Percentiles rank a stretch among this genome's conserved stretches.
These are phyloP conservation scores for Cryphonectria carpinicola DNA, from an alignment of 2,329 filamentous ascomycete genomes.

Conservation along the genomic window DNA sequence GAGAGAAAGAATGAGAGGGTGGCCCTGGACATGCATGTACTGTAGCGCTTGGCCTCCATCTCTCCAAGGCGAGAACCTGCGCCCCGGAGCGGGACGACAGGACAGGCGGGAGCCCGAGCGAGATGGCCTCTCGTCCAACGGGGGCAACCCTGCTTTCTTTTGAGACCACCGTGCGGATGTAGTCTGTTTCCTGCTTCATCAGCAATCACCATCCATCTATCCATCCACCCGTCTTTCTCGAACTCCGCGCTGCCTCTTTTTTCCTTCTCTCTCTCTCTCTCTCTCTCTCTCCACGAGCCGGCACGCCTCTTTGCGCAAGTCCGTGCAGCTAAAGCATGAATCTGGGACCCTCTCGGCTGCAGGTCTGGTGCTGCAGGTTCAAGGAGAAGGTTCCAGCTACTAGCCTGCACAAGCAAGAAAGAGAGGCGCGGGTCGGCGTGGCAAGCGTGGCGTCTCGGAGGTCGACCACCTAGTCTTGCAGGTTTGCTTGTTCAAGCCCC, in stretches of 20 bases:
- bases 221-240: neutral
- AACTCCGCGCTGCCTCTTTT: neutral
- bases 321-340: conserved; percentile 28
- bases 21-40: conserved; percentile 17
- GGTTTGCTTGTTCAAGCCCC: neutral
- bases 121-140: conserved; percentile 16
- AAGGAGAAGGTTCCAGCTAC: conserved; percentile 12
- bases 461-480: neutral
- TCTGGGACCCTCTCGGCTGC: conserved; percentile 21
- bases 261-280: too few species aligned
- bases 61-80: conserved; percentile 15
- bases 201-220: neutral
- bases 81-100: conserved; percentile 19
- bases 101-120: conserved; percentile 21
- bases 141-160: conserved; percentile 19
- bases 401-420: neutral
- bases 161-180: conserved; percentile 10
- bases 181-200: neutral
- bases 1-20: neutral
- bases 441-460: conserved; percentile 4
- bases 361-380: conserved; percentile 21
- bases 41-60: conserved; percentile 1
- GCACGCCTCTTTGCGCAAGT: conserved; percentile 14
- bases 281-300: too few species aligned
- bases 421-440: neutral